A percentile compares a stretch with the other conserved stretches of the same genome.
Conservation (phyloP, 768 basidiomycete species). For the Boletus edulis region DNA sequence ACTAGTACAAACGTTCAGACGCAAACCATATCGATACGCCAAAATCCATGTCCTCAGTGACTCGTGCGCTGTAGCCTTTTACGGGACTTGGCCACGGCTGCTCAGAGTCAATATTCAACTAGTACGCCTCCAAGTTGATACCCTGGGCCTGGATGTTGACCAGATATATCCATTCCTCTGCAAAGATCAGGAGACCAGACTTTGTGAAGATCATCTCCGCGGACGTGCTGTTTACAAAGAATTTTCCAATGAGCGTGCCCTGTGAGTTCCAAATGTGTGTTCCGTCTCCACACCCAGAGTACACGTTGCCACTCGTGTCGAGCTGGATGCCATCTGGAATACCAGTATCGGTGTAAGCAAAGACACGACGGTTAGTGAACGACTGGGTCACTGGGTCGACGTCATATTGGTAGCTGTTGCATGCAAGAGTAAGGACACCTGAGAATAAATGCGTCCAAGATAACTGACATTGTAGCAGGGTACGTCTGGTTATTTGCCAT, state of each 20-base stretch:
- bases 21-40: too few species aligned
- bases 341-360: conserved; percentile 66
- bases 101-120: not conserved
- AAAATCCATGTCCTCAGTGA: too few species aligned
- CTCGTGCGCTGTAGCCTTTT: too few species aligned
- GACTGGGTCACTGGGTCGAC: conserved; percentile 52
- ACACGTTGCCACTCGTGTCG: conserved; percentile 64
- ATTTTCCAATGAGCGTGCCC: conserved; percentile 45
- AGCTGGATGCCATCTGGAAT: conserved; percentile 67
- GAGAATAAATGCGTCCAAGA: not conserved
- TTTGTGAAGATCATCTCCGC: conserved; percentile 43
- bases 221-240: conserved; percentile 24
- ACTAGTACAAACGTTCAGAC: too few species aligned
- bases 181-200: conserved; percentile 38
- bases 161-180: conserved; percentile 37
- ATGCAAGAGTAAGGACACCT: not conserved
- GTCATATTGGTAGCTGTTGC: conserved; percentile 64
- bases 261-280: conserved; percentile 56
- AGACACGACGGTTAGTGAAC: conserved; percentile 60
- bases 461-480: conserved; percentile 65
- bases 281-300: conserved; percentile 64
- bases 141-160: conserved; percentile 35
- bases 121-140: conserved; percentile 7
- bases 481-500: conserved; percentile 51
- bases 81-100: too few species aligned